Conservation (phyloP, 345 rosid species). For the Capsella bursapastoris region DNA sequence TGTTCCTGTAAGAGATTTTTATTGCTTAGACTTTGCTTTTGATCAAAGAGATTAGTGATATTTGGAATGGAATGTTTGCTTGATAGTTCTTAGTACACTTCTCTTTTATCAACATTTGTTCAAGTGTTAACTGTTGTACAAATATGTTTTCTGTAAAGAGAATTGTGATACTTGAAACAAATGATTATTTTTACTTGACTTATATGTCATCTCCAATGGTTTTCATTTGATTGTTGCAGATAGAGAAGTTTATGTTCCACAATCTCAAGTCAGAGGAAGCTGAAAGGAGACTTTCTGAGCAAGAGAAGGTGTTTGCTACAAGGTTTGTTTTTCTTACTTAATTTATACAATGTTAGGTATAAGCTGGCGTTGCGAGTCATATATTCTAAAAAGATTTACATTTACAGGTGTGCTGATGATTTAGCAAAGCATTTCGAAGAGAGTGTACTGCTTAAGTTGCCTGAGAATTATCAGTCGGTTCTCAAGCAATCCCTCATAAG, state of each 20-base stretch:
- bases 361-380: background rate
- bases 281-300: constrained; percentile 57
- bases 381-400: constrained; percentile 8
- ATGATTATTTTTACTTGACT: background rate
- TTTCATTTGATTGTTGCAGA: constrained; percentile 48
- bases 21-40: too few species aligned
- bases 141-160: background rate
- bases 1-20: too few species aligned
- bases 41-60: background rate
- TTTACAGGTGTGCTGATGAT: constrained; percentile 59
- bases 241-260: constrained; percentile 78
- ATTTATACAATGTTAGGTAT: background rate
- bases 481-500: constrained; percentile 80
- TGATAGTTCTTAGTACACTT: background rate
- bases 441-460: constrained; percentile 70
- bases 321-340: constrained; percentile 50
- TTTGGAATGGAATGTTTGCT: background rate
- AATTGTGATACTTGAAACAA: too few species aligned
- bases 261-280: constrained; percentile 58
- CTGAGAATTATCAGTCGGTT: constrained; percentile 73
- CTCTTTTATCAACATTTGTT: too few species aligned
- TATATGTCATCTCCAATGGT: constrained; percentile 1
- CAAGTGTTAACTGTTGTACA: too few species aligned
- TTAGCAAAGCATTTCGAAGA: constrained; percentile 71
- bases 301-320: constrained; percentile 67